Evolutionary conservation across 1,284 basidiomycete genomes (phyloP).

Genomic region (Boletus smithii): DNA sequence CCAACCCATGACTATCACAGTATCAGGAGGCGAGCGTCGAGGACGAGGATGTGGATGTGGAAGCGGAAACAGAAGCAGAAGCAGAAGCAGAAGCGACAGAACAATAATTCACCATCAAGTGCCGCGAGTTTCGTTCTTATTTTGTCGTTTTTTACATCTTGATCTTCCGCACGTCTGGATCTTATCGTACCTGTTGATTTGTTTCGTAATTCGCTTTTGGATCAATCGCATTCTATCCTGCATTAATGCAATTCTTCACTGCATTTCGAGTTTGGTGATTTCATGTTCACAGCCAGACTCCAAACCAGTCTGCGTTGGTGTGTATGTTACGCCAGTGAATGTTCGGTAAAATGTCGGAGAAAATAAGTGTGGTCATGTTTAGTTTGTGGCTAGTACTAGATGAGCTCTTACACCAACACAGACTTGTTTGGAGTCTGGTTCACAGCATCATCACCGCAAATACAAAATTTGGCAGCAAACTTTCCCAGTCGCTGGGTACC

Average conservation of each 20-base stretch:
- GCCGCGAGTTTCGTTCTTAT: neutral
- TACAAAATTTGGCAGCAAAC: too few relatives aligned
- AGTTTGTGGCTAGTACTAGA: too few relatives aligned
- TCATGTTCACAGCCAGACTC: too few relatives aligned
- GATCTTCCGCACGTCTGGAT: slow-evolving; percentile 5
- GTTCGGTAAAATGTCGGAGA: too few relatives aligned
- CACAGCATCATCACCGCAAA: too few relatives aligned
- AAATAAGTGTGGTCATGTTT: too few relatives aligned
- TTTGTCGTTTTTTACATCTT: neutral
- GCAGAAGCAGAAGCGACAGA: slow-evolving; percentile 15
- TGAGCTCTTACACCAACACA: too few relatives aligned
- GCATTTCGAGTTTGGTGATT: too few relatives aligned
- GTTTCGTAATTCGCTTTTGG: slow-evolving; percentile 20
- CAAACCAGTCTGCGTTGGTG: too few relatives aligned
- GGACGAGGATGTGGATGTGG: slow-evolving; percentile 15
- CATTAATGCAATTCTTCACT: neutral
- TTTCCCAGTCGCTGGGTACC: neutral
- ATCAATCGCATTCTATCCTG: slow-evolving; percentile 8
- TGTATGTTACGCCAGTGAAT: too few relatives aligned
- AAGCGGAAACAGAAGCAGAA: slow-evolving; percentile 7
- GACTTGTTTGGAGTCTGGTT: too few relatives aligned
- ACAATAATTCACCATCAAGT: slow-evolving; percentile 16
- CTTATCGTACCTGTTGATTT: slow-evolving; percentile 17
- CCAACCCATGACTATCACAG: slow-evolving; percentile 11
- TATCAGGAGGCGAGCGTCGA: slow-evolving; percentile 31